These are phyloP conservation scores for Tulasnella sp. DNA, from an alignment of 768 basidiomycete genomes.

Conservation along the genomic window DNA sequence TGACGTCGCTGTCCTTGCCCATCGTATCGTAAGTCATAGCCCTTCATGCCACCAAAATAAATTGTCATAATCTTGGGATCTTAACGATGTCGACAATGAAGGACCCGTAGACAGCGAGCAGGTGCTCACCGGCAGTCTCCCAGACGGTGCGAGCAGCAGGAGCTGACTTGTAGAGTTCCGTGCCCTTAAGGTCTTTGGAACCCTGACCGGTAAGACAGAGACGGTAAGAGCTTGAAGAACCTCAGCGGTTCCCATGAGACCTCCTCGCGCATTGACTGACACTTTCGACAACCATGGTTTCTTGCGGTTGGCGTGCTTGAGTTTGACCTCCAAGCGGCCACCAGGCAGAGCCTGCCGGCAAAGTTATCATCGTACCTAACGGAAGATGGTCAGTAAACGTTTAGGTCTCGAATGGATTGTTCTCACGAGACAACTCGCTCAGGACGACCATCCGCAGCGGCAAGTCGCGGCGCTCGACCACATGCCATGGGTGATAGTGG, in stretches of 20 bases:
- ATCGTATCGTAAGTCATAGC: conserved; percentile 97
- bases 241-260: conserved; percentile 64
- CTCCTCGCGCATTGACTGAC: conserved; percentile 69
- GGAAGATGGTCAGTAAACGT: conserved; percentile 4
- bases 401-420: neutral
- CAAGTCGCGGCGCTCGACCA: conserved; percentile 95
- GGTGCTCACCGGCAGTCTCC: conserved; percentile 90
- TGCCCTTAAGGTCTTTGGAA: conserved; percentile 68
- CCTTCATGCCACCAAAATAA: conserved; percentile 98
- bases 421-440: conserved; percentile 80
- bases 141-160: conserved; percentile 93
- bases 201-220: conserved; percentile 47
- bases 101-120: conserved; percentile 93
- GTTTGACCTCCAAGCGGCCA: conserved; percentile 33
- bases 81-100: conserved; percentile 93
- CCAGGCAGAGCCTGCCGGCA: conserved; percentile 38
- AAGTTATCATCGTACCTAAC: conserved; percentile 49
- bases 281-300: conserved; percentile 39
- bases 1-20: conserved; percentile 90
- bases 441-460: conserved; percentile 86
- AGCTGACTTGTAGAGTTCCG: conserved; percentile 91
- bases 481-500: conserved; percentile 96
- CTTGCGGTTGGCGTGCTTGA: conserved; percentile 41
- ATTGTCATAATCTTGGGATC: conserved; percentile 95
- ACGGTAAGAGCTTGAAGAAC: conserved; percentile 66